These are phyloP conservation scores for Trypanosomatidae sp. DNA, from an alignment of 208 protist species.

Conservation along the genomic window DNA sequence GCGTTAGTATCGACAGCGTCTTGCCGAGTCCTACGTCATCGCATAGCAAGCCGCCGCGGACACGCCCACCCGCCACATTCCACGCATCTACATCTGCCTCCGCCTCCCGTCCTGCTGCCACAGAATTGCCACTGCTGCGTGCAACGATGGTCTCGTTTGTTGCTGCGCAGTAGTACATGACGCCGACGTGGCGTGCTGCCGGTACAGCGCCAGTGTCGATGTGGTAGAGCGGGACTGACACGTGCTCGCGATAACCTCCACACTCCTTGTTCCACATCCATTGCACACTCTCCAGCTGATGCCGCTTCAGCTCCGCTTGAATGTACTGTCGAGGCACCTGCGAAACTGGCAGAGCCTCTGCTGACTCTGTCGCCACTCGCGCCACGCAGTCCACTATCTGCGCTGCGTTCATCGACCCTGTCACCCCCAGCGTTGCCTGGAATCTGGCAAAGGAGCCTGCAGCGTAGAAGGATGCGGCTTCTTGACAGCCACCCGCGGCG, in stretches of 20 bases:
- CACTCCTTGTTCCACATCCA: constrained; percentile 41
- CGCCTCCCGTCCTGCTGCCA: not conserved
- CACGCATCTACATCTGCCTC: not conserved
- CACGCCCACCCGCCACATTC: not conserved
- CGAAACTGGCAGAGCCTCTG: constrained; percentile 14
- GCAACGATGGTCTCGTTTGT: constrained; percentile 12
- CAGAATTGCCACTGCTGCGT: not conserved
- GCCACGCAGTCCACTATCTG: constrained; percentile 24
- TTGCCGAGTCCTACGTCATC: constrained; percentile 79
- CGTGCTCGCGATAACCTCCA: constrained; percentile 27
- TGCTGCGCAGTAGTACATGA: constrained; percentile 41
- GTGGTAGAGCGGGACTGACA: constrained; percentile 31
- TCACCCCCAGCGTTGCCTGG: constrained; percentile 18
- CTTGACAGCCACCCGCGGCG: not conserved
- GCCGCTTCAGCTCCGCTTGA: constrained; percentile 34
- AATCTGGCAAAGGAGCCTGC: constrained; percentile 18
- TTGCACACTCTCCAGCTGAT: constrained; percentile 49
- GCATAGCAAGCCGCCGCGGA: constrained; percentile 50
- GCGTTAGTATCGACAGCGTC: constrained; percentile 52
- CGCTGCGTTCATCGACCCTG: constrained; percentile 11
- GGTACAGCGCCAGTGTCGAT: not conserved
- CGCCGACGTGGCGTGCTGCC: constrained; percentile 2
- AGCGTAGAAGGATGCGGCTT: constrained; percentile 18
- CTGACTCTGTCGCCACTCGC: constrained; percentile 10
- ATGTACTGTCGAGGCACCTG: constrained; percentile 31